phyloP scores from a whole-genome alignment of 176 grass and related monocot genomes.

The Rhynchospora breviuscula region DNA sequence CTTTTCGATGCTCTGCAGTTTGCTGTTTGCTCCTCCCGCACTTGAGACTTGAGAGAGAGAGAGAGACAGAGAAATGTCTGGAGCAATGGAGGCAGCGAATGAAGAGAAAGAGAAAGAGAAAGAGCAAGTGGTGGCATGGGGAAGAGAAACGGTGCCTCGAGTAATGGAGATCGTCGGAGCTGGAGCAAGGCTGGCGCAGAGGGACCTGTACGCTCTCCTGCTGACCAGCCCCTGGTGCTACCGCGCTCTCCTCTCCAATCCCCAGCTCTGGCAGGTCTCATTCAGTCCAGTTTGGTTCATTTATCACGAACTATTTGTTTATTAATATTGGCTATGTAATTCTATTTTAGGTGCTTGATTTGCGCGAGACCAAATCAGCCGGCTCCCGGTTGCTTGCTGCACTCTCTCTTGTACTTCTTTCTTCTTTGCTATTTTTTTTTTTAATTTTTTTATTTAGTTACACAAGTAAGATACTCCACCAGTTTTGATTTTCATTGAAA shows the following conservation, averaged over 20 bases:
- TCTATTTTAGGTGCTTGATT: constrained; percentile 55
- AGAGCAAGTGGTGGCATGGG: neutral
- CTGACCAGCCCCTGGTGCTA: constrained; percentile 65
- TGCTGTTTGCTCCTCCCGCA: too few species aligned
- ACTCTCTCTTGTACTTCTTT: constrained; percentile 46
- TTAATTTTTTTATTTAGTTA: neutral
- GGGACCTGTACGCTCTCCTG: constrained; percentile 58
- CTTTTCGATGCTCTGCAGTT: neutral
- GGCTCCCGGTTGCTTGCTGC: constrained; percentile 58
- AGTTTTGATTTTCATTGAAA: too few species aligned
- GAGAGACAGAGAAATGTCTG: neutral
- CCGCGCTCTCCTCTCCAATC: constrained; percentile 48
- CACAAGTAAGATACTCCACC: neutral
- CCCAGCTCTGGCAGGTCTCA: constrained; percentile 73
- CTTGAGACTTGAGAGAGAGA: neutral
- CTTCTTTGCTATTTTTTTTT: neutral
- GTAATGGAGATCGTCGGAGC: constrained; percentile 67
- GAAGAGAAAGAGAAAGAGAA: neutral
- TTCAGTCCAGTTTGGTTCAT: too few species aligned
- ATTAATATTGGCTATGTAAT: neutral
- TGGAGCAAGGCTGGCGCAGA: constrained; percentile 46
- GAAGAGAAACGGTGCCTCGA: constrained; percentile 43
- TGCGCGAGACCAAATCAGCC: constrained; percentile 65
- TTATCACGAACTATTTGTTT: neutral
- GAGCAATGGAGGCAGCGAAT: neutral